A percentile compares a stretch with the other conserved stretches of the same genome.
phyloP scores from a whole-genome alignment of 2,329 filamentous ascomycete species.

The Tothia fuscella region DNA sequence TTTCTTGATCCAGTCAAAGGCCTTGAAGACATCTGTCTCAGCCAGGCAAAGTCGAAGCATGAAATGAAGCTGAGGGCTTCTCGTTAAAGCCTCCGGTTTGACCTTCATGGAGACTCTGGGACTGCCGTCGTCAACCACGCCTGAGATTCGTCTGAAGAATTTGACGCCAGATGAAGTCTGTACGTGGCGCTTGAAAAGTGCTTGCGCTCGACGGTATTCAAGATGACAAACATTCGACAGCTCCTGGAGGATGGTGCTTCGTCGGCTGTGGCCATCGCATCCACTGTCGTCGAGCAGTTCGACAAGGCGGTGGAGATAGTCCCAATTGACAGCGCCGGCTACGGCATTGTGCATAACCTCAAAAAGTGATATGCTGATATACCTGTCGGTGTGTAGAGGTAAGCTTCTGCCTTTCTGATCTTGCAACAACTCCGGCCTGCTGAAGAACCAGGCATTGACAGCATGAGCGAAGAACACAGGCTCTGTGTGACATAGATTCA shows the following conservation, averaged over 20 bases:
- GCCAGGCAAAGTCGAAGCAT: slow-evolving; percentile 34
- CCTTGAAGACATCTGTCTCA: slow-evolving; percentile 24
- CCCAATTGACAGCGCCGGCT: slow-evolving; percentile 28
- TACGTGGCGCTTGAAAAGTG: slow-evolving; percentile 30
- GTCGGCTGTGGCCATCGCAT: slow-evolving; percentile 20
- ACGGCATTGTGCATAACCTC: slow-evolving; percentile 29
- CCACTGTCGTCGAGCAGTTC: slow-evolving; percentile 18
- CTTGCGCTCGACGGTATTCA: slow-evolving; percentile 30
- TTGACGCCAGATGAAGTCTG: slow-evolving; percentile 25
- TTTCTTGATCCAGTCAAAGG: slow-evolving; percentile 31
- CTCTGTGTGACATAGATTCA: slow-evolving; percentile 20
- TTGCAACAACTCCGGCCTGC: slow-evolving; percentile 29
- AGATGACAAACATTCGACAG: slow-evolving; percentile 34
- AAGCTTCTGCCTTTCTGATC: slow-evolving; percentile 34
- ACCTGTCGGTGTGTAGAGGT: slow-evolving; percentile 28
- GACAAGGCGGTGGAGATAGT: slow-evolving; percentile 29
- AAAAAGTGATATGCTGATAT: slow-evolving; percentile 32
- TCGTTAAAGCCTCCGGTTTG: slow-evolving; percentile 29
- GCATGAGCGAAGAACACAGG: slow-evolving; percentile 12
- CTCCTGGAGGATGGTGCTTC: slow-evolving; percentile 32
- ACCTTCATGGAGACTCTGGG: slow-evolving; percentile 29
- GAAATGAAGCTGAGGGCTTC: slow-evolving; percentile 30
- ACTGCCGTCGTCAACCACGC: slow-evolving; percentile 23
- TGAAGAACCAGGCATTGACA: slow-evolving; percentile 30
- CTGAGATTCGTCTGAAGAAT: slow-evolving; percentile 32